Base-by-base conservation (phyloP, 2,329 filamentous ascomycete genomes). In the Dactylonectria macrodidyma region DNA sequence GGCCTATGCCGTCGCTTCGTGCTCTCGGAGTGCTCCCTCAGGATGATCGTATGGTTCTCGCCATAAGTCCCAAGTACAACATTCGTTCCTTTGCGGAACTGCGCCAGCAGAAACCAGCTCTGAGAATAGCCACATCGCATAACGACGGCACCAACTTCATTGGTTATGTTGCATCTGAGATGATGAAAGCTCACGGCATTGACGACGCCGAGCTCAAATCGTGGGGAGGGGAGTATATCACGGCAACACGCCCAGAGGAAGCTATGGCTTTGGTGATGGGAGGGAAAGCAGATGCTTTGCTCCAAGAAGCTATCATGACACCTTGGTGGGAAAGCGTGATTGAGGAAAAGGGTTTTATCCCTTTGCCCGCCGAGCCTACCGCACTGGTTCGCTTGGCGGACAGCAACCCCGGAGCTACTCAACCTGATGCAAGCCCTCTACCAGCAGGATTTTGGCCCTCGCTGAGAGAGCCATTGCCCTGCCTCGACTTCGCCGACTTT, bases 141-240 rank as follows among this genome's bases (percentile, higher is more conserved):
- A 48, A 59, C n/a, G 56, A 59, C 22, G 56, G 56, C 8, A 59
- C 56, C 26, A 59, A 50, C 44, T 59, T 59, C n/a, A 59, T 59
- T 34, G 56, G 56, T 12, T 38, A 59, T 36, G 56, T 59, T 22
- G 56, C 56, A 59, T 48, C 26, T 8, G 41, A 48, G 16, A 9
- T 59, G 3, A 48, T 59, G 41, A 48, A 59, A 24, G 56, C 56
- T 11, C 56, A 59, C 16, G 56, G 56, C 10, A 48, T 59, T 48
- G 26, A 50, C 22, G 26, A 48, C 16, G 3, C 14, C 9, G 56
- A 36, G 16, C 16, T 59, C 3, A 14, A 12, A 14, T 59, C 56
- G 4, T 59, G 56, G 56, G 56, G 56, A 8, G 56, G 56, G 8
- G 24, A 22, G n/a, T 59, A 48, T 24, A 10, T 59, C 6, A 47